phyloP scores from a whole-genome alignment of 331 rosid species.

The Malus hybrid region DNA sequence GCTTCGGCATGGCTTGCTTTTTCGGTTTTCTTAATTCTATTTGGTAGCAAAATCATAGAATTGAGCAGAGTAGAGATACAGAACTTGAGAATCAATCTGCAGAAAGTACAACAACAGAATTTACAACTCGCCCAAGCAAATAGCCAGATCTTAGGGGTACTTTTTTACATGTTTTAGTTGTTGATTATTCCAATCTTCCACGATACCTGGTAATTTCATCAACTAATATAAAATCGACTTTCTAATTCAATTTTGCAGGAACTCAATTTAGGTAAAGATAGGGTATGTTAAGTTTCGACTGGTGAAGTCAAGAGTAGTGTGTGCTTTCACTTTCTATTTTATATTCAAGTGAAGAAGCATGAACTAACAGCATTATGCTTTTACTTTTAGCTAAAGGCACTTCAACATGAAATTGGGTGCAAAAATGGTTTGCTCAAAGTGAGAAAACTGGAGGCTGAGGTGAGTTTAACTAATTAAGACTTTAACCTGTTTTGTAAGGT shows the following conservation, averaged over 20 bases:
- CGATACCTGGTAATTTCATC: not conserved
- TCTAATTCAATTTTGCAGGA: conserved; percentile 51
- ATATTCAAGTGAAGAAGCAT: not conserved
- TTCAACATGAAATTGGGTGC: conserved; percentile 67
- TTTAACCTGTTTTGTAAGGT: conserved; percentile 2
- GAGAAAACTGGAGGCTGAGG: conserved; percentile 42
- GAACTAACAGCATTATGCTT: conserved; percentile 7
- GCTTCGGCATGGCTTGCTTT: not conserved
- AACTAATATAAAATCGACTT: not conserved
- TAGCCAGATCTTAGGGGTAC: conserved; percentile 63
- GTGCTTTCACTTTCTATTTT: not conserved
- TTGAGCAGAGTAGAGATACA: conserved; percentile 45
- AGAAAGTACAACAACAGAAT: conserved; percentile 62
- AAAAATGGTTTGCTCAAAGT: conserved; percentile 54
- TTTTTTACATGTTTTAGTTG: conserved; percentile 1
- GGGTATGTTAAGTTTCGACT: conserved; percentile 44
- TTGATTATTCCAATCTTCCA: not conserved
- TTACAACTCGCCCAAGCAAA: conserved; percentile 62
- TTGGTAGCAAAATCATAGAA: conserved; percentile 50
- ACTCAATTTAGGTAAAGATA: conserved; percentile 56
- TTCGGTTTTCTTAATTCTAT: conserved; percentile 16
- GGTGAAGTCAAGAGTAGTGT: conserved; percentile 13
- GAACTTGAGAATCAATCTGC: conserved; percentile 45
- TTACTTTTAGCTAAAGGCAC: conserved; percentile 44
- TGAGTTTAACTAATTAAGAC: conserved; percentile 28